A percentile compares a stretch with the other conserved stretches of the same genome.
Evolutionary conservation across 192 early-diverging fungal species (phyloP).

Genomic region (Dissophora ornata): DNA sequence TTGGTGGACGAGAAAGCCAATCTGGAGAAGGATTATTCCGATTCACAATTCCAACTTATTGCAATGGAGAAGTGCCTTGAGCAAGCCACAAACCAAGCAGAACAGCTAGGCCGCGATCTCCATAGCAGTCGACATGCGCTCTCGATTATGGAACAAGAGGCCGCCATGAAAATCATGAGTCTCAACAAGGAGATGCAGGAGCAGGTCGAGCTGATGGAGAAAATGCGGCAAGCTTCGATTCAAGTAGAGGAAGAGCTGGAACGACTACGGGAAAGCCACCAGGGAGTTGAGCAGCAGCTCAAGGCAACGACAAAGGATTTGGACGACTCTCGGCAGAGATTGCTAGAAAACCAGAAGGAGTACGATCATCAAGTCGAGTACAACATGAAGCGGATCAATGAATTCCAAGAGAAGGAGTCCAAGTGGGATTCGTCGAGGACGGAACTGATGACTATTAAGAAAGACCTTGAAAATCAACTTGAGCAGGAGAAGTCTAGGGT

Average conservation of each 20-base stretch:
- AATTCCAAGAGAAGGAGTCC: constrained; percentile 47
- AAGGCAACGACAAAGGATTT: constrained; percentile 17
- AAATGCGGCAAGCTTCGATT: constrained; percentile 27
- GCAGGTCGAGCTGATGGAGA: constrained; percentile 35
- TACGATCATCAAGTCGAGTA: constrained; percentile 48
- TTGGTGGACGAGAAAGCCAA: constrained; percentile 27
- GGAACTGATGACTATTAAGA: constrained; percentile 23
- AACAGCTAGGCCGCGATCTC: constrained; percentile 31
- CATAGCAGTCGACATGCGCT: constrained; percentile 22
- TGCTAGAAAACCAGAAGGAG: constrained; percentile 44
- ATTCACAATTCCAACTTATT: constrained; percentile 44
- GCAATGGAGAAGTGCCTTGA: constrained; percentile 49
- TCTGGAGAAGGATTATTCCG: constrained; percentile 31
- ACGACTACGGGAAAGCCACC: constrained; percentile 6
- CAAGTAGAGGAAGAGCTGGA: constrained; percentile 18
- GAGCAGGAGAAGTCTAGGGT: constrained; percentile 20
- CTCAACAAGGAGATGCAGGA: constrained; percentile 38
- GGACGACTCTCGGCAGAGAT: constrained; percentile 30
- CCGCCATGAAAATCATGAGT: constrained; percentile 11
- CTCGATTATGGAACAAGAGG: constrained; percentile 31
- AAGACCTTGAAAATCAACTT: constrained; percentile 16
- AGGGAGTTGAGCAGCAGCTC: constrained; percentile 31
- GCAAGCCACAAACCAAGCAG: constrained; percentile 39
- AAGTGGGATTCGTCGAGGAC: constrained; percentile 30
- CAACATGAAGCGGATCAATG: constrained; percentile 46